Evolutionary conservation across 2,329 filamentous ascomycete species (phyloP), one percentile per base, ranked within the genome.

Genomic region (Penicillium verrucosum): DNA sequence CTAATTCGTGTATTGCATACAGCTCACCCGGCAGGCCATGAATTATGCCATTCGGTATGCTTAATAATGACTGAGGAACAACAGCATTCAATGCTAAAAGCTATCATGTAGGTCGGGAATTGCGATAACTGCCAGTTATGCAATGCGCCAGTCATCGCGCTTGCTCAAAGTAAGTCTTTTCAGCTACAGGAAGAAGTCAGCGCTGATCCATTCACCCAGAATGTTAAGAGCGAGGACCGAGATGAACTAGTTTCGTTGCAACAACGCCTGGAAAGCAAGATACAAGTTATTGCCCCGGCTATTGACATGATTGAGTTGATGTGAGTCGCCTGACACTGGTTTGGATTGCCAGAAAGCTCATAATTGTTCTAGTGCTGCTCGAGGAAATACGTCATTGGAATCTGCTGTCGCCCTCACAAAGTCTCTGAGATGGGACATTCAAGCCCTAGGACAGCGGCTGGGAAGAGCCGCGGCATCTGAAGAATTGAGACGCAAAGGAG

Each of bases 271-370:
- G 85, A 96, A 65, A 86, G 83, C 73, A 97, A 96, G 73, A 96
- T 97, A 66, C 88, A 86, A 75, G 90, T 96, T 62, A 87, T 97
- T 44, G 92, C 91, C 11, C 92, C 92, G 0, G 89, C 91, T 10
- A 93, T 96, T 68, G 91, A 96, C 70, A 86, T 96, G 80, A 91
- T 96, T 66, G 90, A 96, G 72, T 82, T 97, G 66, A 94, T 94
- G 87, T 89, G 73, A 65, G 81, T 69, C 30, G 16, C 25, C 12
- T 1, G 5, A 32, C 23, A 12, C n/a, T 34, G 18, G 6, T 16
- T 29, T 18, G n/a, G 4, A 46, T 34, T 5, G 12, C 2, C 11
- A 34, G 11, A 36, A 46, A 45, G 23, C 54, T 56, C 18, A 49
- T n/a, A 27, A 5, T 42, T 54, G 25, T 11, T 30, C 21, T 54